phyloP scores from a whole-genome alignment of 2,329 filamentous ascomycete genomes.

The Monilinia laxa region DNA sequence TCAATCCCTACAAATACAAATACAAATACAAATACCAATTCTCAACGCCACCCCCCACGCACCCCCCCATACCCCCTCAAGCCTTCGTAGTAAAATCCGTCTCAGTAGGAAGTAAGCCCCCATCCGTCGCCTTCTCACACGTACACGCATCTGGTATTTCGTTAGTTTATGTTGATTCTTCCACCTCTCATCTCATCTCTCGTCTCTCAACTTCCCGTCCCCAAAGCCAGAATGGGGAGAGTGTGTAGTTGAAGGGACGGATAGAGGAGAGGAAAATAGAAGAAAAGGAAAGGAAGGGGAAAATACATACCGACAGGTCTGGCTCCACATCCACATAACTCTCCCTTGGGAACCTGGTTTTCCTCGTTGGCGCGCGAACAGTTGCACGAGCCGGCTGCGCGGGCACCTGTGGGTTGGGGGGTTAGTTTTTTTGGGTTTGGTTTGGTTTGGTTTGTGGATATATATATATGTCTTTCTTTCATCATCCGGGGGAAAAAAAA shows the following conservation, averaged over 20 bases:
- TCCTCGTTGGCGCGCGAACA: constrained; percentile 71
- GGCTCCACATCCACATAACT: constrained; percentile 74
- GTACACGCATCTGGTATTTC: constrained; percentile 62
- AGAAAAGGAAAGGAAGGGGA: not conserved
- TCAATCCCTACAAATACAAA: constrained; percentile 32
- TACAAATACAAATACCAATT: too few relatives aligned
- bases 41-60: too few relatives aligned
- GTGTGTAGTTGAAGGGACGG: too few relatives aligned
- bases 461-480: too few relatives aligned
- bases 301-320: constrained; percentile 62
- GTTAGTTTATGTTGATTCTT: not conserved
- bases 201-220: too few relatives aligned
- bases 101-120: constrained; percentile 66
- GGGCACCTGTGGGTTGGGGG: constrained; percentile 46
- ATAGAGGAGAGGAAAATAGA: not conserved
- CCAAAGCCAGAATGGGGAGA: too few relatives aligned
- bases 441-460: not conserved
- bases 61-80: constrained; percentile 24
- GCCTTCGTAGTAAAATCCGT: constrained; percentile 80
- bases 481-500: too few relatives aligned
- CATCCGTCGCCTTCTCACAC: constrained; percentile 71
- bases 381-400: constrained; percentile 77
- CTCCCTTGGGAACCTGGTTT: constrained; percentile 61
- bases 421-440: not conserved
- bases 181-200: too few relatives aligned